Base-by-base conservation (phyloP, 2,329 filamentous ascomycete species). In the Neonectria faginata region DNA sequence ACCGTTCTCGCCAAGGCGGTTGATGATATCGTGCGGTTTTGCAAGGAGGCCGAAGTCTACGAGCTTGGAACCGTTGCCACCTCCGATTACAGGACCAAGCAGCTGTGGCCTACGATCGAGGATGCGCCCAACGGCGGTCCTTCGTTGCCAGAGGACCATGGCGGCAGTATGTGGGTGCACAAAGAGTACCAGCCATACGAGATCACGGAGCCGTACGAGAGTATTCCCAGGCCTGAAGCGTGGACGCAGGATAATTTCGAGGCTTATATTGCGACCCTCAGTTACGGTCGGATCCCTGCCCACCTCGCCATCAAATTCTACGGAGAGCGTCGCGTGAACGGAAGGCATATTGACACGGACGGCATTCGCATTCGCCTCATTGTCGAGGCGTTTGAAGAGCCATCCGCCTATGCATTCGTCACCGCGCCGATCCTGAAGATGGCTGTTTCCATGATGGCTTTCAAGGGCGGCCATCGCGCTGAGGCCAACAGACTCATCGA, bases 181-280 rank as follows among this genome's bases (percentile, higher is more conserved):
- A 73, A 74, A 53, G 78, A 79, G 44, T 69, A 73, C 14, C 63
- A 73, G 29, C 70, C 68, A 14, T 73, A 76, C 62, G 75, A 73
- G 66, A 73, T 79, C 18, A 71, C 72, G 18, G 67, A 68, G 14
- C 75, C 75, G 7, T 82, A 81, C 29, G 77, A 83, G 60, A 70
- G 80, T 45, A 79, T 83, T 9, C 76, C 79, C 0, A 74, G 71
- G 29, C 83, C 83, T 0, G 42, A 60, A 2, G 48, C 62, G 2
- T 86, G 84, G 84, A 83, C 82, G 3, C 74, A 71, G 51, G 70
- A 78, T 41, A 75, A 78, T 1, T 80, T 86, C 16, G 74, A 81
- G 52, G 64, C 72, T 2, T 86, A 85, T 66, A 76, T 86, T 20
- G 73, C 75, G 0, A 74, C 74, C 0, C 73, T 86, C n/a, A 77